Evolutionary conservation across 139 green algal genomes (phyloP).

Genomic region (Yamagishiella unicocca): DNA sequence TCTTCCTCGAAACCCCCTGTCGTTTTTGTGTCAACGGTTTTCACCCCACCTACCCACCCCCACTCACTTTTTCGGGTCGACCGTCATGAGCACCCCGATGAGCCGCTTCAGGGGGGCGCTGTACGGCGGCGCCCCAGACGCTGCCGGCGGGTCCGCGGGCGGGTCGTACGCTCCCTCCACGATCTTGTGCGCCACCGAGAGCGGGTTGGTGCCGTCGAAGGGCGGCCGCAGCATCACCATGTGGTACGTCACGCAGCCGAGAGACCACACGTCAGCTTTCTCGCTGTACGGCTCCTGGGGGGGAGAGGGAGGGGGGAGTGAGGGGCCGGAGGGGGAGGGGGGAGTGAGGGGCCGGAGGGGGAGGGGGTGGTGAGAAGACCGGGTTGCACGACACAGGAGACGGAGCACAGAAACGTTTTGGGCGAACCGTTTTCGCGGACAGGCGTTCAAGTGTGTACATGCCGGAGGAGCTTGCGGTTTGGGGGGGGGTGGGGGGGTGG

Average conservation of each 20-base stretch:
- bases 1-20: no score
- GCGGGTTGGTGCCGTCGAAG: slow-evolving; percentile 68
- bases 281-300: slow-evolving; percentile 68
- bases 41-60: no score
- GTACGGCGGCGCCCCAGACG: slow-evolving; percentile 45
- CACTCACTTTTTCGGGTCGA: slow-evolving; percentile 59
- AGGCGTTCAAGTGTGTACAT: no score
- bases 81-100: slow-evolving; percentile 55
- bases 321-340: neutral
- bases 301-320: neutral
- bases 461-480: no score
- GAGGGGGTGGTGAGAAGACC: no score
- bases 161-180: slow-evolving; percentile 61
- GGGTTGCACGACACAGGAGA: no score
- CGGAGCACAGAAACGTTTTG: no score
- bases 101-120: slow-evolving; percentile 58
- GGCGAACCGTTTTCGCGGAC: no score
- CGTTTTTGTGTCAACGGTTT: no score
- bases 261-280: slow-evolving; percentile 69
- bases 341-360: neutral
- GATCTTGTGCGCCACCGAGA: slow-evolving; percentile 63
- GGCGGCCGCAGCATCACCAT: slow-evolving; percentile 63
- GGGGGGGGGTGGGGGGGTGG: no score
- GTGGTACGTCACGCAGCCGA: slow-evolving; percentile 70
- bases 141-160: slow-evolving; percentile 28